phyloP scores from a whole-genome alignment of 139 green algal species.

The Picochlorum costavermella region DNA sequence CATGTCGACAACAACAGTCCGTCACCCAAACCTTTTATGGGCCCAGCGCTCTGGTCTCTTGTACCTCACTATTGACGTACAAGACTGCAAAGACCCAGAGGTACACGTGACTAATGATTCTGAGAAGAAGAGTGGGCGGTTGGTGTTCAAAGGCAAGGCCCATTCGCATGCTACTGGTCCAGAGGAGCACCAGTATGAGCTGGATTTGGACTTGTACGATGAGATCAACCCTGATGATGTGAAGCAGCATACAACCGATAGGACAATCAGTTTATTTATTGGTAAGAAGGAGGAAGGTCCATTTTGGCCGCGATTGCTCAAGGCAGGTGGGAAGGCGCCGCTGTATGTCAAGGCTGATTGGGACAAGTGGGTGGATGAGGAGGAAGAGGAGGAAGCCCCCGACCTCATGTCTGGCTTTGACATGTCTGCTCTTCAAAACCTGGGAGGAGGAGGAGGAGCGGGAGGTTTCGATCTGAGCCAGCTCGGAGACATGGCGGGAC shows the following conservation, averaged over 20 bases:
- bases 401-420: slow-evolving; percentile 28
- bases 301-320: slow-evolving; percentile 59
- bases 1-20: neutral
- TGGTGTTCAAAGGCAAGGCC: slow-evolving; percentile 49
- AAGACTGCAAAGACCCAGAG: slow-evolving; percentile 50
- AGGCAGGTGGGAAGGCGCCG: slow-evolving; percentile 32
- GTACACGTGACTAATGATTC: slow-evolving; percentile 48
- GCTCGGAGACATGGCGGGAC: slow-evolving; percentile 18
- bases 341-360: slow-evolving; percentile 46
- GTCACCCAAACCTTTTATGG: slow-evolving; percentile 55
- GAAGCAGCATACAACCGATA: slow-evolving; percentile 42
- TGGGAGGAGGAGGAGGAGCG: slow-evolving; percentile 25
- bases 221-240: slow-evolving; percentile 49
- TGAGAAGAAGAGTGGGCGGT: slow-evolving; percentile 32
- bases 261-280: slow-evolving; percentile 56
- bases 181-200: slow-evolving; percentile 43
- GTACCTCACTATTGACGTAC: slow-evolving; percentile 69
- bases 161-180: slow-evolving; percentile 41
- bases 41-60: slow-evolving; percentile 61
- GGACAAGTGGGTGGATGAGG: slow-evolving; percentile 60
- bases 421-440: slow-evolving; percentile 25
- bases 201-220: slow-evolving; percentile 53
- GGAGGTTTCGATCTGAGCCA: slow-evolving; percentile 9
- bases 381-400: slow-evolving; percentile 41
- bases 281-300: slow-evolving; percentile 47